phyloP scores from a whole-genome alignment of 768 basidiomycete species.

The Tricholoma sp. region DNA sequence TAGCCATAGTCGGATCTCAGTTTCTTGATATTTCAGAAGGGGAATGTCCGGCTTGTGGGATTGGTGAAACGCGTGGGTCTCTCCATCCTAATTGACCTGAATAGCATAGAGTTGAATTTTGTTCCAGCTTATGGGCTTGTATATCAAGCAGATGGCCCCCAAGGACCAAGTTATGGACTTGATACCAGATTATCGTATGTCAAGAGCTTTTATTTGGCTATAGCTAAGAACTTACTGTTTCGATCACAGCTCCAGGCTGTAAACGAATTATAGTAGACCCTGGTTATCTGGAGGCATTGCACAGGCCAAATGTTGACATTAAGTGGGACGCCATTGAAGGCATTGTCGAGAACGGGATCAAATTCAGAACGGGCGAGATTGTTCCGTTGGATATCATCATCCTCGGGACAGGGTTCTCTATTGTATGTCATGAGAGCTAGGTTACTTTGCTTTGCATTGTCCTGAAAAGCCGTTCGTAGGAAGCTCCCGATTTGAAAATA shows the following conservation, averaged over 20 bases:
- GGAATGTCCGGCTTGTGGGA: constrained; percentile 27
- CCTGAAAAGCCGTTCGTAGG: constrained; percentile 23
- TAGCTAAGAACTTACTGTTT: not conserved
- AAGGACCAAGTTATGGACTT: constrained; percentile 41
- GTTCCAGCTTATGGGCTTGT: constrained; percentile 33
- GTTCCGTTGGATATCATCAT: constrained; percentile 53
- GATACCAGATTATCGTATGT: constrained; percentile 49
- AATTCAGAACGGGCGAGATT: constrained; percentile 42
- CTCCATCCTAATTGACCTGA: not conserved
- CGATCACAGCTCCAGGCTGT: constrained; percentile 47
- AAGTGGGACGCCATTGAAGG: constrained; percentile 44
- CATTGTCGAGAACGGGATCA: constrained; percentile 45
- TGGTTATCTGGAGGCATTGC: constrained; percentile 48
- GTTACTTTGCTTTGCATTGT: not conserved
- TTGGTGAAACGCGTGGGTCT: constrained; percentile 28
- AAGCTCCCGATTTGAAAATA: constrained; percentile 30
- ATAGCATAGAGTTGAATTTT: not conserved
- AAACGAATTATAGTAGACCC: constrained; percentile 61
- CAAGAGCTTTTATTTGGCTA: not conserved
- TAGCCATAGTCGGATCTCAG: constrained; percentile 30
- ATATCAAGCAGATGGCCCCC: constrained; percentile 46
- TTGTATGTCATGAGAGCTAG: constrained; percentile 19
- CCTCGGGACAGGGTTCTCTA: constrained; percentile 49
- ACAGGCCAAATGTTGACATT: constrained; percentile 48
- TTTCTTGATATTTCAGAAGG: constrained; percentile 37